phyloP scores from a whole-genome alignment of 2,329 filamentous ascomycete genomes.

The Parastagonospora avenae region DNA sequence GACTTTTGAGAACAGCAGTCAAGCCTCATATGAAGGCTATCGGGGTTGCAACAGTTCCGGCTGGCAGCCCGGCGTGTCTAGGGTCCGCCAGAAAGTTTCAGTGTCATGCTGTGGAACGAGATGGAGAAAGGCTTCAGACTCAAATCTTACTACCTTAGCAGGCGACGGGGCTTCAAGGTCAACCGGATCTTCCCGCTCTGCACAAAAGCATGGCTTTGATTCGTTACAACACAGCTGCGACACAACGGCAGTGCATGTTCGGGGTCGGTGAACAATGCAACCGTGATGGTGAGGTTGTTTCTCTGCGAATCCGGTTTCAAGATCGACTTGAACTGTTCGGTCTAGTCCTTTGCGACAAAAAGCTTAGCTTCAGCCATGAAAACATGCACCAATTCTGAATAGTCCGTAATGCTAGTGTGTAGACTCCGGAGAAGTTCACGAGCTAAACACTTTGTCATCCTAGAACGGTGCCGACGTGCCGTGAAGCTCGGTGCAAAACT shows the following conservation, averaged over 20 bases:
- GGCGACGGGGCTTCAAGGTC: constrained; percentile 14
- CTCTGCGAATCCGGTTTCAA: constrained; percentile 37
- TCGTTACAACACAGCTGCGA: constrained; percentile 12
- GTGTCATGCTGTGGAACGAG: constrained; percentile 21
- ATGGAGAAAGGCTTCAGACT: constrained; percentile 19
- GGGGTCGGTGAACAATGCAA: constrained; percentile 27
- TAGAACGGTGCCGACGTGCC: too few species aligned
- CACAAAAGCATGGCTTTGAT: background rate
- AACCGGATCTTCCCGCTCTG: constrained; percentile 16
- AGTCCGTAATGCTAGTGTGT: background rate
- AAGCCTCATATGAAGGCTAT: constrained; percentile 31
- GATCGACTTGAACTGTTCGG: constrained; percentile 27
- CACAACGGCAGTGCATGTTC: constrained; percentile 20
- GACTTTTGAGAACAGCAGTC: constrained; percentile 11
- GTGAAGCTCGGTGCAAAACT: too few species aligned
- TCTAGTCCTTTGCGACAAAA: constrained; percentile 28
- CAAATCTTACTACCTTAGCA: constrained; percentile 16
- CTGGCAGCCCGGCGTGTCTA: constrained; percentile 18
- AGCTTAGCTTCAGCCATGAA: constrained; percentile 19
- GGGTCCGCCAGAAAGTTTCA: constrained; percentile 24
- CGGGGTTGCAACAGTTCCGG: constrained; percentile 9
- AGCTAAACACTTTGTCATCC: background rate
- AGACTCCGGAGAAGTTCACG: background rate
- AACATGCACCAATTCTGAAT: constrained; percentile 4
- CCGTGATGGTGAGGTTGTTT: constrained; percentile 26